Evolutionary conservation across 2,329 filamentous ascomycete species (phyloP), one percentile per base, ranked within the genome.

Genomic region (Pseudogymnoascus sp.): DNA sequence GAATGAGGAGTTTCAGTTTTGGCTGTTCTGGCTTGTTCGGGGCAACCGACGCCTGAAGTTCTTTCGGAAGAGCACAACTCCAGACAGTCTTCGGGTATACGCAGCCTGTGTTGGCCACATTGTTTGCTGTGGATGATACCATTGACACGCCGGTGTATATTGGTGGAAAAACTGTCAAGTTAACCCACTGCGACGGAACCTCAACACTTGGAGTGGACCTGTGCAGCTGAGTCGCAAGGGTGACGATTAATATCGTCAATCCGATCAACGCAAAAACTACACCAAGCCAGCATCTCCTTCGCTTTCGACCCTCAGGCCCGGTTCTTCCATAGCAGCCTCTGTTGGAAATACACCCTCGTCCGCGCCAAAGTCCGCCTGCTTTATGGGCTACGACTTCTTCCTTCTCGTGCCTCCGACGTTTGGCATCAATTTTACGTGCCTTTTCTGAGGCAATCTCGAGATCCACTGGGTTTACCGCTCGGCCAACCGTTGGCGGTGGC

Each of bases 61-160:
- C 90, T 72, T 91, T 91, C 2, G 93, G 91, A 14, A 96, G 75
- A 10, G 87, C 83, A 73, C 93, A 97, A 72, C 89, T 96, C 93
- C 93, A 97, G 62, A 95, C 75, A 0, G 89, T 90, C 3, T 85
- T 80, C 0, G 89, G 89, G 6, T 81, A 78, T 3, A 93, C 86
- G 69, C 93, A 97, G 5, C 83, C 84, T 21, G 84, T 84, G 62
- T 85, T 82, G n/a, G 84, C 77, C 1, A 82, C 77, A 0, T 83
- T 82, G 60, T 89, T 86, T 68, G 90, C 84, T 0, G 91, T 85
- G 4, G 88, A 89, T 14, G 89, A 84, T 14, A 97, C 82, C 0
- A 91, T 96, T 65, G 90, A 82, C 16, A 93, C 82, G 0, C 93
- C 93, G 0, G 90, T 93, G 1, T 90, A 91, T 70, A 97, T 90